phyloP scores from a whole-genome alignment of 129 eudicot species.

The Flaveria ramosissima region DNA sequence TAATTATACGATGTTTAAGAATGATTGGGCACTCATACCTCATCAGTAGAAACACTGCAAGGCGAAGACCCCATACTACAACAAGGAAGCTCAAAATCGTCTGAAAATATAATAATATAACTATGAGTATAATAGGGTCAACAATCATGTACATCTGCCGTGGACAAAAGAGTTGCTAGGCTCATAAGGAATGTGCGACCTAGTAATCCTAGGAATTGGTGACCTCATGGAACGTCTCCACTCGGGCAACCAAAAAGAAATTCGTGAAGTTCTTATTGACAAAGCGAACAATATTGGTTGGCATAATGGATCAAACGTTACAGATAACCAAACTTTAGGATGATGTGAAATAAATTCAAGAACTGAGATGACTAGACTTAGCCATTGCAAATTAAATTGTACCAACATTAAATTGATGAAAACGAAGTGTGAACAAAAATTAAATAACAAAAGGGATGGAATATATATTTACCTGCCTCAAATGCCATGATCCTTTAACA shows the following conservation, averaged over 20 bases:
- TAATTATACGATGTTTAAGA: neutral
- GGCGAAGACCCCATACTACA: slow-evolving; percentile 89
- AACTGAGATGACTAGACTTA: slow-evolving; percentile 7
- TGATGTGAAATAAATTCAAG: neutral
- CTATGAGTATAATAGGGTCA: neutral
- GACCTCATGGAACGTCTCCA: too few relatives aligned
- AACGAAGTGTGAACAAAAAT: neutral
- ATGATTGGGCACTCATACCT: slow-evolving; percentile 50
- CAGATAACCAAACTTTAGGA: neutral
- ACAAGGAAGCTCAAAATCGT: slow-evolving; percentile 72
- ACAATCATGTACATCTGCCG: neutral
- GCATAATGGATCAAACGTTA: neutral
- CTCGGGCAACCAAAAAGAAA: neutral
- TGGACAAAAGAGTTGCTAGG: neutral
- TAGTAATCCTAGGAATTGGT: too few relatives aligned
- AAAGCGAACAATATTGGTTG: neutral
- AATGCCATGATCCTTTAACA: slow-evolving; percentile 91
- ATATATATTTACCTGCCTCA: slow-evolving; percentile 67
- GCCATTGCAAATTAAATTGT: neutral
- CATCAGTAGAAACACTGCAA: slow-evolving; percentile 82
- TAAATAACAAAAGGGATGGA: neutral
- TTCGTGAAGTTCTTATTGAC: neutral
- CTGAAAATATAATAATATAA: slow-evolving; percentile 49
- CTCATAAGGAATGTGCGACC: neutral
- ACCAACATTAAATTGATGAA: neutral